These are phyloP conservation scores for Fusarium sublunatum DNA, from an alignment of 2,329 filamentous ascomycete species.

Conservation along the genomic window DNA sequence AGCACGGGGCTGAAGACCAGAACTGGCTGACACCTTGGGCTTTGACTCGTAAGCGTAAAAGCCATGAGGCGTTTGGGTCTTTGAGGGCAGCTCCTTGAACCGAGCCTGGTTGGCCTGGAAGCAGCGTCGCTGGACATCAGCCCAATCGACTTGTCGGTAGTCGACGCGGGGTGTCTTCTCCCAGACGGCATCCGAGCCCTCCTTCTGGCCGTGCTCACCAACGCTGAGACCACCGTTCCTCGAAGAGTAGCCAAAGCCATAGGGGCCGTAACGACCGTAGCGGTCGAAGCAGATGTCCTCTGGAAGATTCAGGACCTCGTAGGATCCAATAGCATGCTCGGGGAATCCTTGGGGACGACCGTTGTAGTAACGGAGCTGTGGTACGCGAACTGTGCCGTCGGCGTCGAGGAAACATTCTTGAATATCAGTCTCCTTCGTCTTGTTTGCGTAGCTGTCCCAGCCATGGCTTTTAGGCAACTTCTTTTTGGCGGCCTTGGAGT, in stretches of 20 bases:
- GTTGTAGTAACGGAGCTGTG: slow-evolving; percentile 76
- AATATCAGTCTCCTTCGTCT: slow-evolving; percentile 61
- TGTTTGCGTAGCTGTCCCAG: slow-evolving; percentile 51
- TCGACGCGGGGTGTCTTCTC: slow-evolving; percentile 76
- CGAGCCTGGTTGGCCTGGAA: slow-evolving; percentile 75
- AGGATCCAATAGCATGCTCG: slow-evolving; percentile 85
- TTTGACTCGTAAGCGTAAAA: slow-evolving; percentile 61
- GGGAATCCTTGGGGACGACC: slow-evolving; percentile 88
- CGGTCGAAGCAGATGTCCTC: slow-evolving; percentile 94
- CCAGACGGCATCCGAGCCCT: slow-evolving; percentile 86
- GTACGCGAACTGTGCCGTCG: slow-evolving; percentile 72
- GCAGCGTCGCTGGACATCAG: slow-evolving; percentile 79
- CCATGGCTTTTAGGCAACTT: slow-evolving; percentile 47
- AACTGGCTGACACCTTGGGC: slow-evolving; percentile 8
- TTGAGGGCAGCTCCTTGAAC: slow-evolving; percentile 65
- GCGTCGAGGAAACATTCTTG: slow-evolving; percentile 83
- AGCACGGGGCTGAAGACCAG: slow-evolving; percentile 22
- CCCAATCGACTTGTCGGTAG: slow-evolving; percentile 82
- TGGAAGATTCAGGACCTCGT: slow-evolving; percentile 80
- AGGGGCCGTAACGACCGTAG: slow-evolving; percentile 87
- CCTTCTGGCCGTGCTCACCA: slow-evolving; percentile 85
- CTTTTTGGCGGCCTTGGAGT: slow-evolving; percentile 31
- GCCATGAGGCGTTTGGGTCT: slow-evolving; percentile 57
- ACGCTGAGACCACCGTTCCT: slow-evolving; percentile 83
- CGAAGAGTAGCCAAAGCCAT: slow-evolving; percentile 87